Evolutionary conservation across 140 eudicot genomes (phyloP).

Genomic region (Stevia rebaudiana): DNA sequence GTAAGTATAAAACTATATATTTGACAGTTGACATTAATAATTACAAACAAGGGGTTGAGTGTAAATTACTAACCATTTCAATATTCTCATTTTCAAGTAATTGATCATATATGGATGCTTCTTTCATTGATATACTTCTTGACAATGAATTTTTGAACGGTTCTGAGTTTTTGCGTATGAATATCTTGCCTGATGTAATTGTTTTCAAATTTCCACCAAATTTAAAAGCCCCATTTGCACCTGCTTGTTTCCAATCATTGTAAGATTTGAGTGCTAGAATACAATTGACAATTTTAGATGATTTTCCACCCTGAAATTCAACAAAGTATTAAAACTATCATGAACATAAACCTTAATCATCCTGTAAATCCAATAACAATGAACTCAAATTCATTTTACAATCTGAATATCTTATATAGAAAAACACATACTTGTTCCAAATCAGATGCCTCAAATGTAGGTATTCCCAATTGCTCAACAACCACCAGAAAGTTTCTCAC

Average conservation of each 20-base stretch:
- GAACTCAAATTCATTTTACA: conserved; percentile 2
- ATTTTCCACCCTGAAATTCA: conserved; percentile 71
- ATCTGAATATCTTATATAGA: background rate
- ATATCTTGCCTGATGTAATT: conserved; percentile 45
- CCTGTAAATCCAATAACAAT: background rate
- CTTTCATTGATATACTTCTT: conserved; percentile 50
- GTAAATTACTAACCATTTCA: conserved; percentile 45
- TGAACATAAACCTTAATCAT: background rate
- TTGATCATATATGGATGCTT: conserved; percentile 35
- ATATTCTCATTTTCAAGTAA: conserved; percentile 40
- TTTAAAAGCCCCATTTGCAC: conserved; percentile 80
- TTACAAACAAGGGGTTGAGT: background rate
- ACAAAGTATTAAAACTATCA: conserved; percentile 11
- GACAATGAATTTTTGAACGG: conserved; percentile 67
- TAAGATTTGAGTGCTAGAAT: conserved; percentile 85
- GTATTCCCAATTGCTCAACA: conserved; percentile 61
- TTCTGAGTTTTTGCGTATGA: conserved; percentile 80
- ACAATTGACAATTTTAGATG: conserved; percentile 72
- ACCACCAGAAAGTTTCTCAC: conserved; percentile 79
- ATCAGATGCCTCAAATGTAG: conserved; percentile 90
- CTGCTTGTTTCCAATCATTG: conserved; percentile 73
- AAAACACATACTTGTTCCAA: conserved; percentile 73
- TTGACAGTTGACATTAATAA: background rate
- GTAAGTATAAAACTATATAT: conserved; percentile 15
- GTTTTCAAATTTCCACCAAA: conserved; percentile 72